phyloP scores from a whole-genome alignment of 345 rosid genomes.

The Citrus glauca region DNA sequence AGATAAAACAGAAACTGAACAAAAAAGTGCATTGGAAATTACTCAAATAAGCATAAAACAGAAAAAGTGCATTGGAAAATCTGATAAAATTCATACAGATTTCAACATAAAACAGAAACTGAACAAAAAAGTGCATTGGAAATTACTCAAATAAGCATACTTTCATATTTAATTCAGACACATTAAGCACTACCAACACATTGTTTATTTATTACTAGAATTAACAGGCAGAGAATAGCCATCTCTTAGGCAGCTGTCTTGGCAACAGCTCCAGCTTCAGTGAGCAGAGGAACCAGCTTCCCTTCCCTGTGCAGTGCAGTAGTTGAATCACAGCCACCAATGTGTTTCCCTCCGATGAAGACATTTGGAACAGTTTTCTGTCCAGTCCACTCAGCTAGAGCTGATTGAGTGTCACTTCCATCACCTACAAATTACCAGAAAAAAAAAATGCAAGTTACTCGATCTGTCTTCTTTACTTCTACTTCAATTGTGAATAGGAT shows the following conservation, averaged over 20 bases:
- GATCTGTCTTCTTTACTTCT: background rate
- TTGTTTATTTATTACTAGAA: background rate
- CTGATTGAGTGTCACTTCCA: slow-evolving; percentile 58
- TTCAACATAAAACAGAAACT: background rate
- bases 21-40: background rate
- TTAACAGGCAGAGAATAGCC: background rate
- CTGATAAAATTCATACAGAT: background rate
- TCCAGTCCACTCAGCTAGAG: slow-evolving; percentile 64
- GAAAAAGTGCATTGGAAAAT: no score
- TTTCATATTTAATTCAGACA: background rate
- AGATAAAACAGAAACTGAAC: background rate
- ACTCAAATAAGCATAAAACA: background rate
- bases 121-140: background rate
- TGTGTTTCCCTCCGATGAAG: slow-evolving; percentile 73
- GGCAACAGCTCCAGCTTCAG: slow-evolving; percentile 69
- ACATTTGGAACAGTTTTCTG: slow-evolving; percentile 72
- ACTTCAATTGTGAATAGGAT: no score
- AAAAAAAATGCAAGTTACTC: background rate
- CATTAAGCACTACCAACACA: background rate
- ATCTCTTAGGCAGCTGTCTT: slow-evolving; percentile 30
- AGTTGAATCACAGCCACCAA: slow-evolving; percentile 74
- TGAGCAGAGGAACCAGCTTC: slow-evolving; percentile 70
- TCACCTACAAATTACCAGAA: slow-evolving; percentile 38
- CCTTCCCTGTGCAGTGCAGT: slow-evolving; percentile 46
- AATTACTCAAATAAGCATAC: background rate